Conservation (phyloP, 306 rosid species). For the Benincasa hispida region DNA sequence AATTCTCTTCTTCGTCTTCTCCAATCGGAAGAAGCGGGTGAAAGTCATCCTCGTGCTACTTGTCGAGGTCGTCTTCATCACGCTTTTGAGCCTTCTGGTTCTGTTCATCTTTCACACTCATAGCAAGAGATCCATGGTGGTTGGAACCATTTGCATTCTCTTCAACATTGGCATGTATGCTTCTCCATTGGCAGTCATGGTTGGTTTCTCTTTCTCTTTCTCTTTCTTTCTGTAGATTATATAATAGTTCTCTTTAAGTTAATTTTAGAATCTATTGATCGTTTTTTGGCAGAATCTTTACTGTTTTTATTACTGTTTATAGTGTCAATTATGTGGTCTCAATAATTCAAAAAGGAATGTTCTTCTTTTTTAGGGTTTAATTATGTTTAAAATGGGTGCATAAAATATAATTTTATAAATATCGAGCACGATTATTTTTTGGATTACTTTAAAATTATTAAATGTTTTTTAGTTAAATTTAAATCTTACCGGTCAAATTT, state of each 20-base stretch:
- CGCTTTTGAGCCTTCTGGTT: constrained; percentile 18
- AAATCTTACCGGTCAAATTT: background rate
- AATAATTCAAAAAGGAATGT: background rate
- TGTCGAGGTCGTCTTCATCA: constrained; percentile 37
- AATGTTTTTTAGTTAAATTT: background rate
- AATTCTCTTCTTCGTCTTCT: constrained; percentile 49
- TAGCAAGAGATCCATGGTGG: constrained; percentile 37
- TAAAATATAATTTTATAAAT: background rate
- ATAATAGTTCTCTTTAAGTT: background rate
- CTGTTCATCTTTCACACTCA: constrained; percentile 25
- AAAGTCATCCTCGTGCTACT: constrained; percentile 22
- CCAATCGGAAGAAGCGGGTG: constrained; percentile 42
- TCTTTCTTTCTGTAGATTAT: background rate
- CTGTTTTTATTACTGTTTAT: background rate
- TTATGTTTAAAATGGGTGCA: background rate
- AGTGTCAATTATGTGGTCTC: background rate
- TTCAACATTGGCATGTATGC: constrained; percentile 87
- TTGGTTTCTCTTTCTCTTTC: background rate
- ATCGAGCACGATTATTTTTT: background rate
- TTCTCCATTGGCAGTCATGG: constrained; percentile 71
- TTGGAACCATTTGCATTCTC: constrained; percentile 49
- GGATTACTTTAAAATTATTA: background rate
- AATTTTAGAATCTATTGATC: no score
- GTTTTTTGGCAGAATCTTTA: background rate
- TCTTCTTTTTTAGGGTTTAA: background rate